Conservation (phyloP, 2,329 filamentous ascomycete species). For the Saccharata proteae region DNA sequence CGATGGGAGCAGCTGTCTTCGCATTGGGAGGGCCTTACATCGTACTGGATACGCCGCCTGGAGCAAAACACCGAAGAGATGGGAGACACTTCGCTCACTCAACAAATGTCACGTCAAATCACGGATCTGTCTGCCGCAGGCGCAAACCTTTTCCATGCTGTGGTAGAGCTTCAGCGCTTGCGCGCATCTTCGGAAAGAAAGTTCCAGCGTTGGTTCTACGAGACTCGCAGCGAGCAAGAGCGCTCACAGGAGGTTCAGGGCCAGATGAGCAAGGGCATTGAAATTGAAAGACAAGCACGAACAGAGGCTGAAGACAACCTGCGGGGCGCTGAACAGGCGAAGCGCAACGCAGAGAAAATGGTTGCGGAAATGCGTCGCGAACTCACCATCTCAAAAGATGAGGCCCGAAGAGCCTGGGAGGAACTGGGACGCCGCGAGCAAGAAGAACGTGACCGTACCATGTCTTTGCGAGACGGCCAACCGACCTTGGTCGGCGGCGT, state of each 20-base stretch:
- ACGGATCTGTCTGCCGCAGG: conserved; percentile 95
- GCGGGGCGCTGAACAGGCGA: conserved; percentile 56
- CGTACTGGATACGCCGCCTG: conserved; percentile 89
- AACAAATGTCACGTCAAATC: conserved; percentile 85
- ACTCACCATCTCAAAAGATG: conserved; percentile 87
- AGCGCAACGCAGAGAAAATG: conserved; percentile 58
- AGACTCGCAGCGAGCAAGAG: conserved; percentile 81
- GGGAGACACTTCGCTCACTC: conserved; percentile 66
- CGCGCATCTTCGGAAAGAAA: conserved; percentile 93
- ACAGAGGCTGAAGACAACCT: conserved; percentile 55
- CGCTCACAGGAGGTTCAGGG: conserved; percentile 70
- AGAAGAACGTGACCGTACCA: conserved; percentile 77
- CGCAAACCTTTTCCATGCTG: conserved; percentile 92
- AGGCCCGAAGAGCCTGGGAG: conserved; percentile 92
- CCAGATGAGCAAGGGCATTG: conserved; percentile 63
- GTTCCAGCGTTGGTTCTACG: conserved; percentile 98
- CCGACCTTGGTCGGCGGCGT: conserved; percentile 86
- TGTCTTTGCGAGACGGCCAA: conserved; percentile 74
- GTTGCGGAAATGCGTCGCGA: conserved; percentile 88
- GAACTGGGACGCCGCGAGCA: conserved; percentile 88
- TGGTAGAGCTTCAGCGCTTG: conserved; percentile 87
- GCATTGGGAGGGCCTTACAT: conserved; percentile 94
- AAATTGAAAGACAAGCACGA: conserved; percentile 59
- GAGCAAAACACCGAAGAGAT: conserved; percentile 85
- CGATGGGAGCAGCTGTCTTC: conserved; percentile 94